Evolutionary conservation across 202 grass and related monocot species (phyloP).

Genomic region (Schoenoplectus triqueter): DNA sequence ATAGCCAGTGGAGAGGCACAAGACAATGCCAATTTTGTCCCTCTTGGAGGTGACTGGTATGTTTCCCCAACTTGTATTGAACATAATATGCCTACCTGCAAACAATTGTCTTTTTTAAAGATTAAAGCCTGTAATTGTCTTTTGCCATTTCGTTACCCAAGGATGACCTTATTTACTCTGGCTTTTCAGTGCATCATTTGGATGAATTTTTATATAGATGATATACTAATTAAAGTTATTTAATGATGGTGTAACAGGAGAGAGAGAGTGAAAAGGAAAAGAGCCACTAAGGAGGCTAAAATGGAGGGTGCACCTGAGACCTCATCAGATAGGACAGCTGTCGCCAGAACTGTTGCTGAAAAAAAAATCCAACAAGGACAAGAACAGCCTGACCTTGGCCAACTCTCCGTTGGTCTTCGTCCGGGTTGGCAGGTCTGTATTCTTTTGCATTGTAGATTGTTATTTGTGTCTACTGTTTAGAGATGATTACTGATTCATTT

Average conservation of each 20-base stretch:
- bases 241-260: conserved; percentile 54
- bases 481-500: neutral
- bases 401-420: conserved; percentile 85
- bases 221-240: neutral
- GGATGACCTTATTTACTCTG: neutral
- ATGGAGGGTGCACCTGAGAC: conserved; percentile 33
- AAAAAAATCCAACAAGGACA: conserved; percentile 41
- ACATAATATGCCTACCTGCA: conserved; percentile 4
- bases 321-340: conserved; percentile 20
- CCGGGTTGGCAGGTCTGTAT: conserved; percentile 73
- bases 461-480: neutral
- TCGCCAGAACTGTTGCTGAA: neutral
- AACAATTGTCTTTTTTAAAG: neutral
- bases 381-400: conserved; percentile 59
- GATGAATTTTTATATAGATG: conserved; percentile 1
- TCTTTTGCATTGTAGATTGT: conserved; percentile 31
- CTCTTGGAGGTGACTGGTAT: conserved; percentile 93
- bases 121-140: neutral
- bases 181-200: neutral
- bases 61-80: conserved; percentile 16
- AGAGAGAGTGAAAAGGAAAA: conserved; percentile 82
- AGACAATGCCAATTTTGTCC: conserved; percentile 94
- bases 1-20: conserved; percentile 77
- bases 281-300: conserved; percentile 53
- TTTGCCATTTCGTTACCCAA: neutral